These are phyloP conservation scores for Saprolegnia diclina DNA, from an alignment of 352 stramenopile species.

Conservation along the genomic window DNA sequence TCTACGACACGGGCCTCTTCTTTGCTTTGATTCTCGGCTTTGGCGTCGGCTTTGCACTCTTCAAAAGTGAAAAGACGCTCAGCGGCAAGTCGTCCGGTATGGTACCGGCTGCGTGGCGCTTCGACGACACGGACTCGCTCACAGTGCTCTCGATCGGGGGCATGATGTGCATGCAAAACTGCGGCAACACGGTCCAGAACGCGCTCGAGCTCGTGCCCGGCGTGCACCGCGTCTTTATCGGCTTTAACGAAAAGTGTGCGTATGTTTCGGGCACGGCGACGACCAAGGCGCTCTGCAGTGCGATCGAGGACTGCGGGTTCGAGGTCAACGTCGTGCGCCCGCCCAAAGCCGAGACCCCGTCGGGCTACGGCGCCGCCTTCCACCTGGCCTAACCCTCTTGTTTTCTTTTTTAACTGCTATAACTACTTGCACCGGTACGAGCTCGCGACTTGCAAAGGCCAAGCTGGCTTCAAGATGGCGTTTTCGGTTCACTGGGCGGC, in stretches of 20 bases:
- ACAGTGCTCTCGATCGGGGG: slow-evolving; percentile 79
- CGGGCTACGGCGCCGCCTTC: not conserved
- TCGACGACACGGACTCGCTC: slow-evolving; percentile 48
- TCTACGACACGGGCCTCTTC: slow-evolving; percentile 72
- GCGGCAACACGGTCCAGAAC: slow-evolving; percentile 84
- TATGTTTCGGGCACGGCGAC: slow-evolving; percentile 63
- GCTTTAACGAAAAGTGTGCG: slow-evolving; percentile 64
- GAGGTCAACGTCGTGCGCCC: slow-evolving; percentile 31
- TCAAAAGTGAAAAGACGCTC: slow-evolving; percentile 43
- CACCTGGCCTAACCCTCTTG: slow-evolving; percentile 5
- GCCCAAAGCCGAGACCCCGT: slow-evolving; percentile 1
- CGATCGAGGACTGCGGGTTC: slow-evolving; percentile 65
- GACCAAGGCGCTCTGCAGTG: slow-evolving; percentile 46
- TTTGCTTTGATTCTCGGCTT: slow-evolving; percentile 64
- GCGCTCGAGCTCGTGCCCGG: slow-evolving; percentile 61
- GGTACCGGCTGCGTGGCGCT: slow-evolving; percentile 56
- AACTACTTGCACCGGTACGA: too few species aligned
- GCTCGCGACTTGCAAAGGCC: too few species aligned
- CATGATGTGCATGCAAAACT: slow-evolving; percentile 95
- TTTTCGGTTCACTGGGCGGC: too few species aligned
- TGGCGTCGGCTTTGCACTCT: slow-evolving; percentile 57
- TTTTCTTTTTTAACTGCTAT: not conserved
- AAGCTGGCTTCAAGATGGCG: too few species aligned
- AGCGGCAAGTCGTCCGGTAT: slow-evolving; percentile 18
- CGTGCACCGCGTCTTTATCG: slow-evolving; percentile 69